Evolutionary conservation across 495 filamentous ascomycete species (phyloP), one percentile per base, ranked within the genome.

Genomic region (Penicillium cinerascens): DNA sequence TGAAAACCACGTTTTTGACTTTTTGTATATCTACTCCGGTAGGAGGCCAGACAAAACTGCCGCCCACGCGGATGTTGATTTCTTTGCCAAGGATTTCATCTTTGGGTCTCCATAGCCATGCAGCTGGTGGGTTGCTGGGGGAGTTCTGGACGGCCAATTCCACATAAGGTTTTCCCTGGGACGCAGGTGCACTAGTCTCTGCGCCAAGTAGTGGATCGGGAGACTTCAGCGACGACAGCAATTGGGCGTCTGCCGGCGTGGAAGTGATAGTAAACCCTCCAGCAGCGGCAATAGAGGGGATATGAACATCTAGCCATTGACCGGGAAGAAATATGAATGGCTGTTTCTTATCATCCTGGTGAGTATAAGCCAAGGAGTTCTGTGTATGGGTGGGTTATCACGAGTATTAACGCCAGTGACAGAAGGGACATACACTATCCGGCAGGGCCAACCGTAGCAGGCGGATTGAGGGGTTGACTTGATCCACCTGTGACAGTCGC

Each of bases 191-290:
- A 1, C 44, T 60, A 1, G 59, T 55, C 42, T 64, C 56, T 2
- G 67, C 60, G 11, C 46, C 60, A 6, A 63, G 42, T 2, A 50
- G 42, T 2, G 67, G 44, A 16, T 65, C 61, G 1, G 50, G 42
- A 17, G 58, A 38, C 18, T 66, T 65, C 7, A 63, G 60, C 13
- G 56, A 37, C 7, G 72, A 69, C 11, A 75, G 59, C 10, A 50
- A 56, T 36, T 68, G 56, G 43, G 69, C 69, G 64, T 63, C 71
- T 51, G 58, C 71, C 4, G 89, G 89, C 0, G 87, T 70, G 2
- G 88, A 92, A n/a, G 88, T 89, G 47, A 95, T 88, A 44, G 88
- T 93, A 74, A 92, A 96, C 5, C 89, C 90, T 7, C 89, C 90
- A 2, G 89, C 84, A 66, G 84, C 80, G 42, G 78, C 52, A 41